Percentiles rank a stretch among this genome's conserved stretches.
Conservation (phyloP, 2,329 filamentous ascomycete species). For the Coniochaeta pulveracea region DNA sequence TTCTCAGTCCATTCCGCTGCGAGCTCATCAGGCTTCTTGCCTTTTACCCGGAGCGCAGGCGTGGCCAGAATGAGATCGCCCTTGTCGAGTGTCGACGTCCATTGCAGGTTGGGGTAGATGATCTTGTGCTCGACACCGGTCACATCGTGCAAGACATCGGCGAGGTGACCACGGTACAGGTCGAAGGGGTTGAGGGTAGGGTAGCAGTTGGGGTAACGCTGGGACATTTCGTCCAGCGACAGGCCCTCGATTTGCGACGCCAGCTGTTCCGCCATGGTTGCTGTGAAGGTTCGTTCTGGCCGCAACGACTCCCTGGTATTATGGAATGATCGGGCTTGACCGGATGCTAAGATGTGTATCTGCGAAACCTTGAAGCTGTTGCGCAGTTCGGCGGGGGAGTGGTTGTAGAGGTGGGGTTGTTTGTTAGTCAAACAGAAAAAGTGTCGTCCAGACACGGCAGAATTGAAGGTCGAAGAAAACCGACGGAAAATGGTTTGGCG, state of each 20-base stretch:
- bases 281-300: neutral
- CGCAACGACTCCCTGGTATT: too few species aligned
- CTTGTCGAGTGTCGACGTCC: slow-evolving; percentile 71
- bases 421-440: too few species aligned
- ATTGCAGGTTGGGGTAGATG: slow-evolving; percentile 66
- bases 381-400: too few species aligned
- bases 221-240: slow-evolving; percentile 20
- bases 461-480: too few species aligned
- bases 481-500: too few species aligned
- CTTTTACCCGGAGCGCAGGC: slow-evolving; percentile 69
- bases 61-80: slow-evolving; percentile 71
- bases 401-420: too few species aligned
- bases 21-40: slow-evolving; percentile 52
- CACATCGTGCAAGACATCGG: slow-evolving; percentile 53
- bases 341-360: too few species aligned
- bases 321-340: too few species aligned
- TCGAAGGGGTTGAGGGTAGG: slow-evolving; percentile 67
- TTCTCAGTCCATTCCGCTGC: slow-evolving; percentile 50
- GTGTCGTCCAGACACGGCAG: too few species aligned
- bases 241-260: slow-evolving; percentile 22
- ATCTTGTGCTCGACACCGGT: slow-evolving; percentile 60
- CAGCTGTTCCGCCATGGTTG: slow-evolving; percentile 20
- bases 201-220: slow-evolving; percentile 43
- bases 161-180: slow-evolving; percentile 68
- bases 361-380: too few species aligned